These are phyloP conservation scores for Syzygium aqueum DNA, from an alignment of 345 rosid species.

Conservation along the genomic window DNA sequence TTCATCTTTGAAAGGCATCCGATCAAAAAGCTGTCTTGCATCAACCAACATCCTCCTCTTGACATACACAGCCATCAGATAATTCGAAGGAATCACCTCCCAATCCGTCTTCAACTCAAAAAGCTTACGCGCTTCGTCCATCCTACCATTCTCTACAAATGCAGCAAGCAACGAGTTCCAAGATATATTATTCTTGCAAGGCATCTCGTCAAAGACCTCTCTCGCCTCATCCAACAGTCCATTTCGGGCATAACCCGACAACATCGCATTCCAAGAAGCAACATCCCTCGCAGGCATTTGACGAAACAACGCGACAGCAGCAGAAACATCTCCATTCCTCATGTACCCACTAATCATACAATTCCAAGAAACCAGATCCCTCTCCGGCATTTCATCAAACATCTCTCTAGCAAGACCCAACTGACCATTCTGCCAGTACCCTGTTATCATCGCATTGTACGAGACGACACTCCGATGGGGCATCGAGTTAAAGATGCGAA, in stretches of 20 bases:
- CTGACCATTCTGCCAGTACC: conserved; percentile 6
- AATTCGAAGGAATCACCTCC: conserved; percentile 11
- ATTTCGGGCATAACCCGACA: conserved; percentile 4
- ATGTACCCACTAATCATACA: conserved; percentile 12
- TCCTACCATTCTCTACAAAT: conserved; percentile 7
- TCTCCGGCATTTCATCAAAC: conserved; percentile 7
- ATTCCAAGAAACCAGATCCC: conserved; percentile 13
- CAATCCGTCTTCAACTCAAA: conserved; percentile 7
- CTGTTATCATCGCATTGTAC: conserved; percentile 9
- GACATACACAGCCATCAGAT: conserved; percentile 10
- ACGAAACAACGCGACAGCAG: conserved; percentile 1
- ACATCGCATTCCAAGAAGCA: conserved; percentile 9
- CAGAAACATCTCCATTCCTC: conserved; percentile 5
- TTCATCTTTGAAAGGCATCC: conserved; percentile 7
- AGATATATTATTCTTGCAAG: conserved; percentile 7
- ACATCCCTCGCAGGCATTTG: conserved; percentile 7
- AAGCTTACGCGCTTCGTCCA: conserved; percentile 3
- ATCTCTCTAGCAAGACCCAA: conserved; percentile 7
- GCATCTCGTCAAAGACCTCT: conserved; percentile 7
- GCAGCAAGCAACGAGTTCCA: conserved; percentile 13
- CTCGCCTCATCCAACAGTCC: conserved; percentile 14
- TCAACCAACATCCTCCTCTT: conserved; percentile 5
- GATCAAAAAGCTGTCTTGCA: conserved; percentile 6
- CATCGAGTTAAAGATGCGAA: conserved; percentile 5
- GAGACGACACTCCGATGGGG: conserved; percentile 7